phyloP scores from a whole-genome alignment of 208 protist genomes.

The Trypanosoma boissoni region DNA sequence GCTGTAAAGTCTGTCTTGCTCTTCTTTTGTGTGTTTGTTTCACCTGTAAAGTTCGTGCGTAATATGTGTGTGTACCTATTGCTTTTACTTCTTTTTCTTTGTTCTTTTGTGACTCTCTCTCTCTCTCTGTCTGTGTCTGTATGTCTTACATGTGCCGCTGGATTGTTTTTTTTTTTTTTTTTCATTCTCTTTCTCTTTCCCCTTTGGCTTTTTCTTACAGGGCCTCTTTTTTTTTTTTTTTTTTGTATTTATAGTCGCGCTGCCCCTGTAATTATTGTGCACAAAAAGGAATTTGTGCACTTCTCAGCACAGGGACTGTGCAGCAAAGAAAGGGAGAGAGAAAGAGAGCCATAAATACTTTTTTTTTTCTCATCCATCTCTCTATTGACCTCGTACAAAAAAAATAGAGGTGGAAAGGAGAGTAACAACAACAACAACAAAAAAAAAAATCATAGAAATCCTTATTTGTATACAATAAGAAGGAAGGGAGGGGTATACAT shows the following conservation, averaged over 20 bases:
- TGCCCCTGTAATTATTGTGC: too few relatives aligned
- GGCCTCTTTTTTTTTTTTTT: constrained; percentile 3
- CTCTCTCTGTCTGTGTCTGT: too few relatives aligned
- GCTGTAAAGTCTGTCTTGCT: neutral
- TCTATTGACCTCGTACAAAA: too few relatives aligned
- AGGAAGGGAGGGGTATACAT: too few relatives aligned
- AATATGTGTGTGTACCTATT: too few relatives aligned
- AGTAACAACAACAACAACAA: neutral
- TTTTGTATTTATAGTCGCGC: neutral
- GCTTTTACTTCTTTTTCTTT: too few relatives aligned
- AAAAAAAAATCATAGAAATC: neutral
- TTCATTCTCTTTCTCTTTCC: neutral
- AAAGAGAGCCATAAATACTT: neutral
- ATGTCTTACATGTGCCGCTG: neutral
- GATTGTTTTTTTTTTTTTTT: neutral
- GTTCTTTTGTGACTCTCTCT: too few relatives aligned
- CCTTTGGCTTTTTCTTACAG: constrained; percentile 4
- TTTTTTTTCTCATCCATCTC: constrained; percentile 4
- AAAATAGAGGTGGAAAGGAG: neutral
- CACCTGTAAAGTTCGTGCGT: too few relatives aligned
- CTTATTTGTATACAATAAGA: too few relatives aligned
- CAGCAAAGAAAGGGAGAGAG: too few relatives aligned
- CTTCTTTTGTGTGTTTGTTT: neutral
- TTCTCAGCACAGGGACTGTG: too few relatives aligned
- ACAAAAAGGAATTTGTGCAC: too few relatives aligned